phyloP scores from a whole-genome alignment of 1,284 basidiomycete species.

The Malassezia caprae region DNA sequence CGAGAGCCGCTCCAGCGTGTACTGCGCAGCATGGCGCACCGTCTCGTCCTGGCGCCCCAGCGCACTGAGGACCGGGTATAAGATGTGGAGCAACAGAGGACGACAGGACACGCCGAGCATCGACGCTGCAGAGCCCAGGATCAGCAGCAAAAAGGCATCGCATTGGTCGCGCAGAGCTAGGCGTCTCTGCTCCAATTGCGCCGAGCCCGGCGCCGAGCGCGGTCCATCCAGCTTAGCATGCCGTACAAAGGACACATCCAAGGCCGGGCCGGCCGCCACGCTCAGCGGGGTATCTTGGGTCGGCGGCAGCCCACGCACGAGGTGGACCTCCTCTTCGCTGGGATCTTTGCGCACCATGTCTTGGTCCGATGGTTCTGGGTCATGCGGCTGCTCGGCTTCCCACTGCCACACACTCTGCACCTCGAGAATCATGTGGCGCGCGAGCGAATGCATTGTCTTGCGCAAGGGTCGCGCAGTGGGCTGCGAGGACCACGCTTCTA shows the following conservation, averaged over 20 bases:
- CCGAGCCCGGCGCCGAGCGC: not conserved
- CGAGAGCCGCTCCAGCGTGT: constrained; percentile 24
- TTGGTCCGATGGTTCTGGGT: not conserved
- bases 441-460: constrained; percentile 27
- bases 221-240: not conserved
- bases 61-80: constrained; percentile 36
- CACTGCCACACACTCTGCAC: constrained; percentile 22
- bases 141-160: constrained; percentile 19
- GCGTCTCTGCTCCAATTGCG: not conserved
- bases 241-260: constrained; percentile 10
- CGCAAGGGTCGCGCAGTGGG: constrained; percentile 16
- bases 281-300: not conserved
- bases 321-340: not conserved
- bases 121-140: constrained; percentile 22
- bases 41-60: constrained; percentile 19
- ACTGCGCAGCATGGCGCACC: constrained; percentile 14
- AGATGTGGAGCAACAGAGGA: constrained; percentile 21
- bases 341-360: not conserved
- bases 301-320: constrained; percentile 2
- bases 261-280: not conserved
- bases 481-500: not conserved
- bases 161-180: not conserved
- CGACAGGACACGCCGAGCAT: constrained; percentile 36
- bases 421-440: constrained; percentile 16
- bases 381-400: constrained; percentile 27